Percentiles rank a stretch among this genome's conserved stretches.
phyloP scores from a whole-genome alignment of 495 filamentous ascomycete species.

The Penicillium crystallinum region DNA sequence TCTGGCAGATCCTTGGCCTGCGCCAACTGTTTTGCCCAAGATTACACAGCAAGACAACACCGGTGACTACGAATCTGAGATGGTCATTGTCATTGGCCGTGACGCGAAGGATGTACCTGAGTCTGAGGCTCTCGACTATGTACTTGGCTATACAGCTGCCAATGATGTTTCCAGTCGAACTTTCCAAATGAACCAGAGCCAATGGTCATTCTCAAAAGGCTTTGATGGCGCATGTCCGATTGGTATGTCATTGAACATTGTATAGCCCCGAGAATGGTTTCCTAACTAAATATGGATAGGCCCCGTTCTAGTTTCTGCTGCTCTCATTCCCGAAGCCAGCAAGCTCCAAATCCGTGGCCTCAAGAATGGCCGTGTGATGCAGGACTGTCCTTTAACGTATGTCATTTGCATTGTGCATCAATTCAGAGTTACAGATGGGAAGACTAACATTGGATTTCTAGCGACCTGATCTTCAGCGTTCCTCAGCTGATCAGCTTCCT shows the following conservation, averaged over 20 bases:
- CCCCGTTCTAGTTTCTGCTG: conserved; percentile 50
- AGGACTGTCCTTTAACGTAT: conserved; percentile 55
- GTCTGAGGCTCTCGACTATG: conserved; percentile 63
- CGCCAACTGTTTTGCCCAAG: conserved; percentile 58
- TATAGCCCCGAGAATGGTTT: background rate
- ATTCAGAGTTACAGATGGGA: background rate
- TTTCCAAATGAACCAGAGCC: conserved; percentile 71
- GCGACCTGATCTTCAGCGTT: conserved; percentile 75
- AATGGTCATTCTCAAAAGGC: conserved; percentile 79
- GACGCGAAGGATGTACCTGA: conserved; percentile 63
- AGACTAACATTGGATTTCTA: conserved; percentile 10
- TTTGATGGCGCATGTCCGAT: conserved; percentile 78
- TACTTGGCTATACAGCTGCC: conserved; percentile 74
- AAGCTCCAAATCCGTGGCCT: conserved; percentile 57
- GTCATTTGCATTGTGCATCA: conserved; percentile 5
- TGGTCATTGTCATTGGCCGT: conserved; percentile 72
- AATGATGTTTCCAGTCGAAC: conserved; percentile 80
- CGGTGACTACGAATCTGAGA: conserved; percentile 80
- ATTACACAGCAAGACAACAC: conserved; percentile 49
- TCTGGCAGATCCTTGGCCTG: conserved; percentile 62
- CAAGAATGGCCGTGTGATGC: conserved; percentile 64
- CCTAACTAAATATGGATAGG: conserved; percentile 22
- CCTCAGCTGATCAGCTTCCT: conserved; percentile 69
- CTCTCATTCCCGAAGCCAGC: conserved; percentile 58
- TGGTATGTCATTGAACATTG: conserved; percentile 35